Evolutionary conservation across 257 asterid species (phyloP).

Genomic region (Dorcoceras hygrometricum): DNA sequence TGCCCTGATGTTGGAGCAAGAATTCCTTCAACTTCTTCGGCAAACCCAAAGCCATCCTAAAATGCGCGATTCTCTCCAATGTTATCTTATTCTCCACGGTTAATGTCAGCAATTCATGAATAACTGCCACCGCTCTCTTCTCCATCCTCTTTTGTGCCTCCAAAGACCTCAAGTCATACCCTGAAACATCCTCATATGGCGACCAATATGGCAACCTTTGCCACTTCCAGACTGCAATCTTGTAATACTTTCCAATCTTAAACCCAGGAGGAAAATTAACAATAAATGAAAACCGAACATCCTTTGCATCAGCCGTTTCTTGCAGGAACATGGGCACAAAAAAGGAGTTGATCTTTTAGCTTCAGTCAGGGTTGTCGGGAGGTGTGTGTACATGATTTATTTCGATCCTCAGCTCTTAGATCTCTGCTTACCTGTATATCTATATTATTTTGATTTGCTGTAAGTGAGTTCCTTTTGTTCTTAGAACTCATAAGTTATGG

Average conservation of each 20-base stretch:
- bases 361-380: constrained; percentile 79
- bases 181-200: constrained; percentile 80
- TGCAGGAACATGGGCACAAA: constrained; percentile 71
- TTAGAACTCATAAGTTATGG: constrained; percentile 14
- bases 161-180: constrained; percentile 75
- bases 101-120: constrained; percentile 66
- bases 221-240: constrained; percentile 96
- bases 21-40: constrained; percentile 89
- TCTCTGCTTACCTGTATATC: not conserved
- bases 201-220: constrained; percentile 91
- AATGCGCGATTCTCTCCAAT: constrained; percentile 76
- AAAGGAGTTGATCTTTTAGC: constrained; percentile 94
- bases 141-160: constrained; percentile 95
- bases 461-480: not conserved
- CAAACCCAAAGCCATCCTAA: constrained; percentile 64
- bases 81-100: constrained; percentile 76
- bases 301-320: constrained; percentile 62
- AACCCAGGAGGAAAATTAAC: constrained; percentile 90
- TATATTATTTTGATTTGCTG: constrained; percentile 14
- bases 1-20: constrained; percentile 85
- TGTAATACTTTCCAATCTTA: constrained; percentile 77
- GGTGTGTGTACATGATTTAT: constrained; percentile 35
- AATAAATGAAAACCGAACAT: constrained; percentile 64
- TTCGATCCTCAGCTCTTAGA: constrained; percentile 10
- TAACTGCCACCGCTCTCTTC: constrained; percentile 80